phyloP scores from a whole-genome alignment of 352 stramenopile genomes.

The Pythium phragmitis region DNA sequence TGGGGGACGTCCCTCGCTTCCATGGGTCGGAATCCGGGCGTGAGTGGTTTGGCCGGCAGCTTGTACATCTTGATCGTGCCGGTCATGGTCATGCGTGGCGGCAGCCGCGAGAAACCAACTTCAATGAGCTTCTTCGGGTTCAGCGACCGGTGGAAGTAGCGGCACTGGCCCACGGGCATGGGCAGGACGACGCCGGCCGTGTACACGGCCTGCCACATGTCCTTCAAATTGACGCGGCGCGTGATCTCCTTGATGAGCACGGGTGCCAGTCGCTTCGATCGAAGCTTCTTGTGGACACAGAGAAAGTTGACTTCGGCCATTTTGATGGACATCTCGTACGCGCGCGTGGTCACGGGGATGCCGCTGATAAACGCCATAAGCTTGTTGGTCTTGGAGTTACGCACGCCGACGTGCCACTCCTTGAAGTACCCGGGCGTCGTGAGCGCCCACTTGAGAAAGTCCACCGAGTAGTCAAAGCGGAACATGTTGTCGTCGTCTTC shows the following conservation, averaged over 20 bases:
- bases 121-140: conserved; percentile 99
- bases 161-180: conserved; percentile 90
- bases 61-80: conserved; percentile 90
- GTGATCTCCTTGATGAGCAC: conserved; percentile 99
- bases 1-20: conserved; percentile 46
- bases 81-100: conserved; percentile 93
- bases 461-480: conserved; percentile 89
- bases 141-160: conserved; percentile 97
- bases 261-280: conserved; percentile 93
- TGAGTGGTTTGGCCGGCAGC: conserved; percentile 49
- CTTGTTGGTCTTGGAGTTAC: conserved; percentile 86
- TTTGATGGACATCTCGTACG: conserved; percentile 42
- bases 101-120: conserved; percentile 94
- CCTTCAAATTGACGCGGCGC: conserved; percentile 91
- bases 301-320: conserved; percentile 99
- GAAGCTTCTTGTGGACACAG: conserved; percentile 98
- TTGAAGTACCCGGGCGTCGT: conserved; percentile 91
- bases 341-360: conserved; percentile 85
- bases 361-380: conserved; percentile 98
- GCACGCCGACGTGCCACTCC: conserved; percentile 95
- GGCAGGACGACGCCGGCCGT: conserved; percentile 97
- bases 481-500: conserved; percentile 99
- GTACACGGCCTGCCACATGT: conserved; percentile 97
- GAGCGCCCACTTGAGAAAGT: conserved; percentile 90
- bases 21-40: conserved; percentile 51